Evolutionary conservation across 176 grass and related monocot species (phyloP).

Genomic region (Carex myosuroides): DNA sequence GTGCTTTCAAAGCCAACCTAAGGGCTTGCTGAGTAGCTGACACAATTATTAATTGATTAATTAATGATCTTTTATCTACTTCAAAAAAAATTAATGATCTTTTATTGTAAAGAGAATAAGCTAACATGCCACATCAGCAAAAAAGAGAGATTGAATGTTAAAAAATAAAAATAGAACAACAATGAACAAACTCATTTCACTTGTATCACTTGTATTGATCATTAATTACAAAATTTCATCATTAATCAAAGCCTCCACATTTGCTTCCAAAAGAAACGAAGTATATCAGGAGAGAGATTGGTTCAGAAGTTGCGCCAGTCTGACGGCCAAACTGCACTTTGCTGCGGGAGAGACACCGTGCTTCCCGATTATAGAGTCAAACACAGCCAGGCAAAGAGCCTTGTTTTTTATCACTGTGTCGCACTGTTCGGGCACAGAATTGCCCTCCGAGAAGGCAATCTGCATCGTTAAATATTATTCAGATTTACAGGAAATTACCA

Average conservation of each 20-base stretch:
- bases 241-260: not conserved
- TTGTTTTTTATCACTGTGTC: conserved; percentile 43
- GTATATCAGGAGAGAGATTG: not conserved
- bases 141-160: no score
- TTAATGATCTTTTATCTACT: no score
- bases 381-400: conserved; percentile 46
- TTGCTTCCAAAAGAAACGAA: not conserved
- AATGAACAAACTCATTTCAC: no score
- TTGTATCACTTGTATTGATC: no score
- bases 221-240: no score
- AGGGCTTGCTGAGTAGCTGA: no score
- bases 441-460: conserved; percentile 61
- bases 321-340: conserved; percentile 51
- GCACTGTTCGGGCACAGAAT: conserved; percentile 26
- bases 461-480: not conserved
- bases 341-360: conserved; percentile 58
- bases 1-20: no score
- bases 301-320: conserved; percentile 44
- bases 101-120: no score
- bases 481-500: not conserved
- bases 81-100: no score
- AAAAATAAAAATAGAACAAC: no score
- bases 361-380: conserved; percentile 85
- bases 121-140: no score
- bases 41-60: no score